phyloP scores from a whole-genome alignment of 305 asterid genomes.

The Petunia hybrid region DNA sequence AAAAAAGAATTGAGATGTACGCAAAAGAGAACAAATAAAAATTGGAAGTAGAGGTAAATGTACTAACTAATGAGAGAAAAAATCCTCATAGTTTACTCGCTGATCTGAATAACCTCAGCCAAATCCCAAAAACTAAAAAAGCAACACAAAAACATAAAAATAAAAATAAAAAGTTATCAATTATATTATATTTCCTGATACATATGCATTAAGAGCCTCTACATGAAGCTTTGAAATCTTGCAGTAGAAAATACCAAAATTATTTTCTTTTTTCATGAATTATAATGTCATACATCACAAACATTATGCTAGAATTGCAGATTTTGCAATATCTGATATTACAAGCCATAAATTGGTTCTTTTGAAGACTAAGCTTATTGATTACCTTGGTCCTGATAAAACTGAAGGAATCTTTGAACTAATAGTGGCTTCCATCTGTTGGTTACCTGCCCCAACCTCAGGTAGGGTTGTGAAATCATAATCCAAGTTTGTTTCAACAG shows the following conservation, averaged over 20 bases:
- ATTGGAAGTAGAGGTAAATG: no score
- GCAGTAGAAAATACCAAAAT: neutral
- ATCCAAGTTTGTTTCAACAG: slow-evolving; percentile 30
- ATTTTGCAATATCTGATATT: neutral
- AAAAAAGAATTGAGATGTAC: no score
- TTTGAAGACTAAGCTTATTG: neutral
- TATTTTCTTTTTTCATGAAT: neutral
- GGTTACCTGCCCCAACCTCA: neutral
- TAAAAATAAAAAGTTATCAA: no score
- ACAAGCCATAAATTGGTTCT: neutral
- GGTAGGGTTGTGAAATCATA: neutral
- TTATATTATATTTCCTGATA: no score
- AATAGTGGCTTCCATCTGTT: neutral
- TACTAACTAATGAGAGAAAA: no score
- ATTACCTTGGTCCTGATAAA: slow-evolving; percentile 34
- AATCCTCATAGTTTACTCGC: no score
- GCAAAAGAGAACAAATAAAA: no score
- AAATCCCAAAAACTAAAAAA: no score
- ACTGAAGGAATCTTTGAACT: neutral
- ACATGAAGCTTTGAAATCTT: neutral
- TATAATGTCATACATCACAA: neutral
- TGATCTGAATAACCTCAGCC: no score
- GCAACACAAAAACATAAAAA: no score
- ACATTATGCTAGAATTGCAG: neutral
- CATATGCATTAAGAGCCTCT: neutral